Base-by-base conservation (phyloP, 805 yeast genomes). In the Saccharomycopsis sp. region DNA sequence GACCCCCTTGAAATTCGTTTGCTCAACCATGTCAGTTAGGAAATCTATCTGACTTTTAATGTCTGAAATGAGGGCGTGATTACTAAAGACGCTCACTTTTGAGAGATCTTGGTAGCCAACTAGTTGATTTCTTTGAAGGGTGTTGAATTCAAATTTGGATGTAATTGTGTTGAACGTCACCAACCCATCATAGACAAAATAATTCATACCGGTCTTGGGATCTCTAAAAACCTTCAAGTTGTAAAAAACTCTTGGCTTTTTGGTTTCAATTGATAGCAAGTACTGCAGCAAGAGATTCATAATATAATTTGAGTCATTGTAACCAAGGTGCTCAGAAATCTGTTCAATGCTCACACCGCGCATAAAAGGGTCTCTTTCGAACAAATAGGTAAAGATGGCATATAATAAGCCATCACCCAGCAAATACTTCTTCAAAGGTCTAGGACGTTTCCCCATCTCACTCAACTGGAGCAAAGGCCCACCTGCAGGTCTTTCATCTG, bases 121-220 rank as follows among this genome's bases (percentile, higher is more conserved):
- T 9, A 16, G 17, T 32, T 21, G 12, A 16, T 10, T 10, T 20
- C 12, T 16, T 20, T 19, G 20, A 9, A 21, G 13, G 15, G 26
- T 13, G 4, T 13, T 13, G 31, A 35, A 25, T n/a, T 18, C 26
- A 26, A 23, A n/a, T n/a, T 15, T 21, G 18, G n/a, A 22, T n/a
- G n/a, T n/a, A n/a, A n/a, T n/a, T n/a, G n/a, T n/a, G n/a, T 31
- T 36, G 45, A 44, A 45, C 13, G 30, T 22, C 5, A 41, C 48
- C 10, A 41, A 13, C 16, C 33, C 27, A 18, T 31, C 36, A 36
- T 46, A 46, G 10, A 16, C 16, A 27, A 39, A 46, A n/a, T 40
- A 41, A 7, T 35, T 20, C 5, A 18, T 6, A 4, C 21, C 30
- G 9, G 21, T 30, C 13, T 20, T 13, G 2, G 30, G 15, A 16